phyloP scores from a whole-genome alignment of 2,329 filamentous ascomycete species.

The Monosporascus sp. region DNA sequence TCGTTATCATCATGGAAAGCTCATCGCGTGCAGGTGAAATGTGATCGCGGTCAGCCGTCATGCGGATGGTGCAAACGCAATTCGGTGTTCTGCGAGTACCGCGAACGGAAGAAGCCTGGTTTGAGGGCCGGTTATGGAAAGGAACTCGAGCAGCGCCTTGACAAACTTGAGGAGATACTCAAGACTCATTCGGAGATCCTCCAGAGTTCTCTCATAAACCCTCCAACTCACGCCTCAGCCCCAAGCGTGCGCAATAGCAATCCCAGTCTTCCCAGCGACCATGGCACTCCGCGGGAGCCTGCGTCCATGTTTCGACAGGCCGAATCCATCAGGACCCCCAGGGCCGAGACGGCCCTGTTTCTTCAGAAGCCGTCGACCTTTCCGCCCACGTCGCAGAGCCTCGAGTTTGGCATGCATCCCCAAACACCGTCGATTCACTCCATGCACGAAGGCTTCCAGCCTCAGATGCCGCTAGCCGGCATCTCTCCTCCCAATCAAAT shows the following conservation, averaged over 20 bases:
- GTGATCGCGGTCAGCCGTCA: conserved; percentile 69
- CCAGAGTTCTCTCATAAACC: conserved; percentile 46
- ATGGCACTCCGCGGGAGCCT: conserved; percentile 49
- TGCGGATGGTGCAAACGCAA: conserved; percentile 66
- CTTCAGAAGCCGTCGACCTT: conserved; percentile 54
- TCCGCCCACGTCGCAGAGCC: conserved; percentile 37
- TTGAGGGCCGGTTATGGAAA: conserved; percentile 64
- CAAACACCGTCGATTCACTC: conserved; percentile 36
- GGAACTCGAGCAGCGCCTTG: conserved; percentile 67
- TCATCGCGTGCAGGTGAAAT: conserved; percentile 52
- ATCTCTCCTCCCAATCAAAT: conserved; percentile 34
- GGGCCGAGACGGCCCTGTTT: conserved; percentile 57
- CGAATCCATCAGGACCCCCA: conserved; percentile 46
- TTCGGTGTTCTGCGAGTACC: conserved; percentile 60
- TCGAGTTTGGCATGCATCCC: conserved; percentile 46
- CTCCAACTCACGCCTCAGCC: conserved; percentile 29
- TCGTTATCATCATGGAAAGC: not conserved
- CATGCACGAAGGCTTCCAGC: conserved; percentile 45
- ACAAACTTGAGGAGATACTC: conserved; percentile 63
- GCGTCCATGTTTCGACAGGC: conserved; percentile 42
- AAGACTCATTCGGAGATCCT: conserved; percentile 62
- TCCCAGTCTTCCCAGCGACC: conserved; percentile 48
- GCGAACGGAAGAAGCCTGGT: conserved; percentile 63
- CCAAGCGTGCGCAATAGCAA: conserved; percentile 45
- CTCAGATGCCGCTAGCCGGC: conserved; percentile 36